These are phyloP conservation scores for Crithidia mellificae DNA, from an alignment of 208 protist species.

Conservation along the genomic window DNA sequence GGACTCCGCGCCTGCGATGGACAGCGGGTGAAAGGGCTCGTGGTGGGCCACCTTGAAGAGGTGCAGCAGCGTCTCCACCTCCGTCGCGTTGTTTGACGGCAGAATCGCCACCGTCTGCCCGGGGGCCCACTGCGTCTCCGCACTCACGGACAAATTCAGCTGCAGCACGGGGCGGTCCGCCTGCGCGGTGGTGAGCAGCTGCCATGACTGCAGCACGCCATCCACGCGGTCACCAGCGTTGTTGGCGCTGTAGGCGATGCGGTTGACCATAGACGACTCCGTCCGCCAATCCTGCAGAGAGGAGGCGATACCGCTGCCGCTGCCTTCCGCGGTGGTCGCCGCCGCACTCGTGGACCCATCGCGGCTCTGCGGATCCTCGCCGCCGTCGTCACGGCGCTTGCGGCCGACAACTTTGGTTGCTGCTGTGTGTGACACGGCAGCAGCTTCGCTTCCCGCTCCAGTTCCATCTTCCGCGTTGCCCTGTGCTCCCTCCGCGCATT, in stretches of 20 bases:
- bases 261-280: conserved; percentile 25
- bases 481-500: neutral
- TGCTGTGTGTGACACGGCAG: too few species aligned
- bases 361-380: conserved; percentile 12
- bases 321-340: neutral
- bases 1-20: conserved; percentile 17
- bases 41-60: conserved; percentile 33
- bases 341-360: neutral
- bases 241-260: conserved; percentile 18
- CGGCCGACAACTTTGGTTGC: neutral
- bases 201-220: conserved; percentile 39
- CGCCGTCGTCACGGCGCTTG: conserved; percentile 4
- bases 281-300: conserved; percentile 8
- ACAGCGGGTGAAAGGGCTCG: conserved; percentile 44
- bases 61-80: conserved; percentile 46
- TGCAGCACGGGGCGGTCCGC: conserved; percentile 34
- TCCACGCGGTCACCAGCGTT: conserved; percentile 26
- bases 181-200: conserved; percentile 25
- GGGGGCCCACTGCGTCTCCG: conserved; percentile 44
- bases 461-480: neutral
- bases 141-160: conserved; percentile 34
- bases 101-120: conserved; percentile 64
- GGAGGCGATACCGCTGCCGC: conserved; percentile 13
- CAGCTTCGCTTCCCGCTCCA: too few species aligned
- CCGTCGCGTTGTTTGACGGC: conserved; percentile 40